These are phyloP conservation scores for Casaregolazyma lundiana DNA, from an alignment of 1,139 yeast species.

Conservation along the genomic window DNA sequence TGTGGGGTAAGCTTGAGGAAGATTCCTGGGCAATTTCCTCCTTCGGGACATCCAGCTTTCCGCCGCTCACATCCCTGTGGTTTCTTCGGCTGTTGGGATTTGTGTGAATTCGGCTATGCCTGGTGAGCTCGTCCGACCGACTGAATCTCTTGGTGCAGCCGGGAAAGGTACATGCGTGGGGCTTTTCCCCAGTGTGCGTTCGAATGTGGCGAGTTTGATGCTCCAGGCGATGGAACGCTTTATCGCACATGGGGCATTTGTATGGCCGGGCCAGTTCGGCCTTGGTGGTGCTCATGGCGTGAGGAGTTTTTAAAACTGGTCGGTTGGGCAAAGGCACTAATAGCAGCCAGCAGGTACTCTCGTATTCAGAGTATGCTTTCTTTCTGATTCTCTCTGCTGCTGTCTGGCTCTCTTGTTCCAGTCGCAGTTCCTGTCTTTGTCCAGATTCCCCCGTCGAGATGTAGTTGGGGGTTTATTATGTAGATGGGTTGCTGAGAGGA, in stretches of 20 bases:
- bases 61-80: constrained; percentile 23
- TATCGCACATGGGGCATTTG: constrained; percentile 86
- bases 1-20: constrained; percentile 3
- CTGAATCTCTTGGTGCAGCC: constrained; percentile 84
- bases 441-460: background rate
- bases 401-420: background rate
- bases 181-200: constrained; percentile 95
- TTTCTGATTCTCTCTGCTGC: background rate
- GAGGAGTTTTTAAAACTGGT: background rate
- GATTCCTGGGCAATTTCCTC: background rate
- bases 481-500: background rate
- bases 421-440: background rate
- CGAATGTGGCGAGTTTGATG: constrained; percentile 93
- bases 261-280: constrained; percentile 60
- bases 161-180: constrained; percentile 82
- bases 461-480: background rate
- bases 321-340: constrained; percentile 1
- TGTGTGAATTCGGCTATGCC: constrained; percentile 84
- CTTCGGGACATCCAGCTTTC: background rate
- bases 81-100: constrained; percentile 67
- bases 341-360: background rate
- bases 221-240: constrained; percentile 87
- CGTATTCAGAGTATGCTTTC: background rate
- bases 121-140: constrained; percentile 83
- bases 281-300: constrained; percentile 17